Evolutionary conservation across 495 filamentous ascomycete species (phyloP).

Genomic region (Articulospora tetracladia): DNA sequence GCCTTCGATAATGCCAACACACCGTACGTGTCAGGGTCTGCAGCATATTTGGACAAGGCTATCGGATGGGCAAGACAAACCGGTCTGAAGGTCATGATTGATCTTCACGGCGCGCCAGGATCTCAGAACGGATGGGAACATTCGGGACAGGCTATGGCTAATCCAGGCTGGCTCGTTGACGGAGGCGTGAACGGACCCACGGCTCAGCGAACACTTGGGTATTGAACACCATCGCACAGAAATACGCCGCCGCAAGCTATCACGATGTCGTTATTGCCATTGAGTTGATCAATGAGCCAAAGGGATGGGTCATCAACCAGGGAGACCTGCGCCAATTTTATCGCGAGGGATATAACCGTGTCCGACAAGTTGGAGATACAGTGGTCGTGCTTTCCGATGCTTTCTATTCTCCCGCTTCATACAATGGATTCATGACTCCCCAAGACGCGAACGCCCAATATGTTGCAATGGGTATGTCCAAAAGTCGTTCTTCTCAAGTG

Average conservation of each 20-base stretch:
- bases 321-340: constrained; percentile 34
- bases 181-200: constrained; percentile 25
- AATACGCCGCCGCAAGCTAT: constrained; percentile 36
- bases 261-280: constrained; percentile 39
- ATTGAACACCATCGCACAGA: constrained; percentile 35
- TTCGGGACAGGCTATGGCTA: constrained; percentile 32
- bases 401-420: constrained; percentile 54
- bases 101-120: constrained; percentile 36
- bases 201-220: constrained; percentile 32
- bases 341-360: constrained; percentile 49
- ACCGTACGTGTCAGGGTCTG: constrained; percentile 32
- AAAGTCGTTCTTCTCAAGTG: constrained; percentile 62
- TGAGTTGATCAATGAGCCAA: constrained; percentile 40
- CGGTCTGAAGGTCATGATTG: constrained; percentile 37
- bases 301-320: constrained; percentile 28
- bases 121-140: constrained; percentile 42
- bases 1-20: constrained; percentile 33
- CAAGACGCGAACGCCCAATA: constrained; percentile 25
- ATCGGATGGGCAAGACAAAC: constrained; percentile 35
- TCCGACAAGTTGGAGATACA: constrained; percentile 41
- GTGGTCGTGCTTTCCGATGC: constrained; percentile 62
- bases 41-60: constrained; percentile 36
- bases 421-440: constrained; percentile 62
- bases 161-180: constrained; percentile 37
- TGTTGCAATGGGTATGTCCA: constrained; percentile 44